phyloP scores from a whole-genome alignment of 495 filamentous ascomycete species.

The Aspergillus homomorphus region DNA sequence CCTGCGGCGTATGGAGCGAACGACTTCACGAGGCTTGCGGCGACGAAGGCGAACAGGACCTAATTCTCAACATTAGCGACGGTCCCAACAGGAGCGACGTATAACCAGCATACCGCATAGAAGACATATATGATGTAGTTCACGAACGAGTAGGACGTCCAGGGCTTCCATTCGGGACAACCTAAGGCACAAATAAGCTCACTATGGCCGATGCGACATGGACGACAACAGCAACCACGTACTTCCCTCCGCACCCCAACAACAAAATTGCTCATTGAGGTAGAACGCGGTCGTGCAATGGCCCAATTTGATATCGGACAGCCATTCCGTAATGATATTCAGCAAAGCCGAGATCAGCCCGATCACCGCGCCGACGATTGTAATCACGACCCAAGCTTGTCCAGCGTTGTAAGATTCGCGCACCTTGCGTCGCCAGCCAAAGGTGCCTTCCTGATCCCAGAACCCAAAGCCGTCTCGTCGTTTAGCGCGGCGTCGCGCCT shows the following conservation, averaged over 20 bases:
- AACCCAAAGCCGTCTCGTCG: conserved; percentile 71
- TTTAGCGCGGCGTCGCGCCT: conserved; percentile 72
- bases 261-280: conserved; percentile 96
- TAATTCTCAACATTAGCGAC: conserved; percentile 31
- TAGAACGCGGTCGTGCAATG: conserved; percentile 95
- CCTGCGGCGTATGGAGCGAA: conserved; percentile 97
- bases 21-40: conserved; percentile 82
- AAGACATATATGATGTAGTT: conserved; percentile 90
- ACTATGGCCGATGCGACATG: background rate
- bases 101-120: conserved; percentile 64
- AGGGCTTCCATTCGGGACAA: conserved; percentile 85
- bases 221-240: conserved; percentile 16
- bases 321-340: conserved; percentile 96
- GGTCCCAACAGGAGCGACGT: background rate
- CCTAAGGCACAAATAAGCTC: conserved; percentile 40
- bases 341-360: conserved; percentile 89
- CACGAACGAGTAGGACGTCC: conserved; percentile 72
- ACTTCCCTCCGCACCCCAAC: conserved; percentile 93
- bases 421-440: conserved; percentile 79
- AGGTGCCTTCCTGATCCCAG: conserved; percentile 66
- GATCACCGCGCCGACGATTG: conserved; percentile 86
- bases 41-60: conserved; percentile 77
- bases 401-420: conserved; percentile 91
- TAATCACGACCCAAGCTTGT: conserved; percentile 98
- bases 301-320: conserved; percentile 92